A percentile compares a stretch with the other conserved stretches of the same genome.
phyloP scores from a whole-genome alignment of 2,329 filamentous ascomycete genomes.

The Ophiostoma tasmaniense region DNA sequence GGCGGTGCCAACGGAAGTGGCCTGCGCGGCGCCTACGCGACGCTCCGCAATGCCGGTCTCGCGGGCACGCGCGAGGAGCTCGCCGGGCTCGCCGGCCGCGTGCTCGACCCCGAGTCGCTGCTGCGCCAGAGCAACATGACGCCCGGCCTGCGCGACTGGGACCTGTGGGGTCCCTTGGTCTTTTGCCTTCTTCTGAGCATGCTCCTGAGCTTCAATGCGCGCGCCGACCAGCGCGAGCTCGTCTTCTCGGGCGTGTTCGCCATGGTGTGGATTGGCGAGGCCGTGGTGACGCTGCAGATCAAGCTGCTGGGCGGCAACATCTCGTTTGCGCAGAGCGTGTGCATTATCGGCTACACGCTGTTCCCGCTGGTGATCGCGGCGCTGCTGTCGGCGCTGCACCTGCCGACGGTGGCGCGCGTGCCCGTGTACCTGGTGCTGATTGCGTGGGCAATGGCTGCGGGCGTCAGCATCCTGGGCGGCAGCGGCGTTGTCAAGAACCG shows the following conservation, averaged over 20 bases:
- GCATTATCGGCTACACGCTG: slow-evolving; percentile 96
- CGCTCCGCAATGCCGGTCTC: slow-evolving; percentile 50
- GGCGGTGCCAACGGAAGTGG: slow-evolving; percentile 6
- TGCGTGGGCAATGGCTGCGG: slow-evolving; percentile 87
- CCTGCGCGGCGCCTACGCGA: slow-evolving; percentile 53
- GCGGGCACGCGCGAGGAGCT: slow-evolving; percentile 54
- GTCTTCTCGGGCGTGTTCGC: slow-evolving; percentile 97
- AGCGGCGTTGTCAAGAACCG: slow-evolving; percentile 94
- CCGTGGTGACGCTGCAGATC: slow-evolving; percentile 95
- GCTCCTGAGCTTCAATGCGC: slow-evolving; percentile 72
- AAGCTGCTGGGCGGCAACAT: slow-evolving; percentile 94
- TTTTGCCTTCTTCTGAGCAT: slow-evolving; percentile 75
- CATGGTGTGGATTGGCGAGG: slow-evolving; percentile 93
- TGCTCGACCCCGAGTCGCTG: slow-evolving; percentile 55
- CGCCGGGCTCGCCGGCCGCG: slow-evolving; percentile 50
- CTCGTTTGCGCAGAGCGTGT: slow-evolving; percentile 95
- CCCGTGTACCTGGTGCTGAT: slow-evolving; percentile 85
- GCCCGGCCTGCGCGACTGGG: slow-evolving; percentile 88
- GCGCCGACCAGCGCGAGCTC: slow-evolving; percentile 69
- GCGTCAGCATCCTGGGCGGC: slow-evolving; percentile 89
- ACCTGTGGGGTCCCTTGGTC: slow-evolving; percentile 92
- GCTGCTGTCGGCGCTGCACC: slow-evolving; percentile 71
- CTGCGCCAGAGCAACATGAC: slow-evolving; percentile 65
- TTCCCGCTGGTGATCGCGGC: slow-evolving; percentile 94
- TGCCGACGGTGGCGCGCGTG: slow-evolving; percentile 74